Percentiles rank a stretch among this genome's conserved stretches.
Conservation (phyloP, 2,329 filamentous ascomycete species). For the Diaporthe sp. region DNA sequence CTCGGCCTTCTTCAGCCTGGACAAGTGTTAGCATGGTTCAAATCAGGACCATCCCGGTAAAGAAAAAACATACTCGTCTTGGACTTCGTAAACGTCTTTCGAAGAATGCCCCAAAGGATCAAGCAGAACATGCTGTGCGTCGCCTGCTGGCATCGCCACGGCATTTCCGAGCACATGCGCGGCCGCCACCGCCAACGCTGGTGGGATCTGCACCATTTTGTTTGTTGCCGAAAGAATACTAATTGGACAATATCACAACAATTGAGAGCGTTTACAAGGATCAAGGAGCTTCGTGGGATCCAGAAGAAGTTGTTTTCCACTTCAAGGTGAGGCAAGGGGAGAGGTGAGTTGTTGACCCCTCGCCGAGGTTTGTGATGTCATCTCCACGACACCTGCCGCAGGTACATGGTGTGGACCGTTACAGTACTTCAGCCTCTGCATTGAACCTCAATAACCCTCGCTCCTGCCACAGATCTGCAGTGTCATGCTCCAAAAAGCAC, state of each 20-base stretch:
- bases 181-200: neutral
- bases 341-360: conserved; percentile 26
- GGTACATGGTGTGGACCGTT: neutral
- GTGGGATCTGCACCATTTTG: neutral
- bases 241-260: neutral
- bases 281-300: neutral
- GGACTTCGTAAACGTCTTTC: neutral
- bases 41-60: neutral
- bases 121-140: conserved; percentile 21
- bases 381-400: conserved; percentile 24
- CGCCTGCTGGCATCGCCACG: neutral
- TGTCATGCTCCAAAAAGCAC: neutral
- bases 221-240: neutral
- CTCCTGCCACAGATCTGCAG: conserved; percentile 2
- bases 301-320: neutral
- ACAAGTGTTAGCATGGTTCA: neutral
- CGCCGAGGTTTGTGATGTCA: conserved; percentile 37
- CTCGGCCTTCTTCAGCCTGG: conserved; percentile 44
- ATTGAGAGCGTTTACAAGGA: neutral
- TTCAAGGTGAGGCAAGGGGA: too few relatives aligned
- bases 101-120: neutral
- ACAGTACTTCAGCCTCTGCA: neutral
- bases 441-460: neutral
- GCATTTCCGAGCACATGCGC: neutral
- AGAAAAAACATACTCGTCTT: too few relatives aligned